These are phyloP conservation scores for Nepenthes gracilis DNA, from an alignment of 148 eudicot species.

Conservation along the genomic window DNA sequence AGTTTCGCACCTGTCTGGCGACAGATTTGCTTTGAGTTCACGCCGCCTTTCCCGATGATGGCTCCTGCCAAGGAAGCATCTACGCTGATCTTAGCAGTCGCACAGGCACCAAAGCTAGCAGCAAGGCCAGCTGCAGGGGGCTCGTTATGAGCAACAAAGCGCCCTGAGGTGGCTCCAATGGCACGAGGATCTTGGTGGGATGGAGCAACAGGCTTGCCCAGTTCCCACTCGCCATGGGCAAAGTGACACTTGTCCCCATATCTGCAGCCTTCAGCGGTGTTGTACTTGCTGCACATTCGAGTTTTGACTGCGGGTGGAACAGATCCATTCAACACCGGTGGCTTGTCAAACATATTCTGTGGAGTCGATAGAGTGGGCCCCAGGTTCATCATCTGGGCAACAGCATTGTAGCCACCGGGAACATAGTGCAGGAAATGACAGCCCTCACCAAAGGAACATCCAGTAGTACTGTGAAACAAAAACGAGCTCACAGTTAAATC, in stretches of 20 bases:
- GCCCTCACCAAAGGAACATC: constrained; percentile 71
- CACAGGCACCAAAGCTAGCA: constrained; percentile 49
- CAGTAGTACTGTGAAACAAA: constrained; percentile 49
- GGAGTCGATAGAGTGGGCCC: constrained; percentile 17
- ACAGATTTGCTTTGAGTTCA: constrained; percentile 63
- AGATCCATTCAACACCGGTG: constrained; percentile 27
- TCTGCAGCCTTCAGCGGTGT: constrained; percentile 64
- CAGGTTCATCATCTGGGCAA: constrained; percentile 50
- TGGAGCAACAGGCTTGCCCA: constrained; percentile 21
- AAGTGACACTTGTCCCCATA: constrained; percentile 52
- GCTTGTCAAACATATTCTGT: constrained; percentile 26
- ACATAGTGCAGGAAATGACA: constrained; percentile 71
- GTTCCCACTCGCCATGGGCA: not conserved
- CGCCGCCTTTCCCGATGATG: constrained; percentile 67
- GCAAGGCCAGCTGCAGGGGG: constrained; percentile 26
- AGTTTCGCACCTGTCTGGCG: constrained; percentile 60
- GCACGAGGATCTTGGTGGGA: constrained; percentile 34
- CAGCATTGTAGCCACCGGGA: constrained; percentile 66
- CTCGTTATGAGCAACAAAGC: constrained; percentile 18
- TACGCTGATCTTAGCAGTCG: constrained; percentile 59
- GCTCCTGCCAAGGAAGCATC: constrained; percentile 55
- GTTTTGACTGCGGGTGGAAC: constrained; percentile 11
- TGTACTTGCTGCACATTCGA: constrained; percentile 48
- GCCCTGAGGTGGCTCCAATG: constrained; percentile 25
- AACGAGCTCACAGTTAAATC: too few species aligned